Conservation (phyloP, 805 yeast species). For the Candida stauntonica region DNA sequence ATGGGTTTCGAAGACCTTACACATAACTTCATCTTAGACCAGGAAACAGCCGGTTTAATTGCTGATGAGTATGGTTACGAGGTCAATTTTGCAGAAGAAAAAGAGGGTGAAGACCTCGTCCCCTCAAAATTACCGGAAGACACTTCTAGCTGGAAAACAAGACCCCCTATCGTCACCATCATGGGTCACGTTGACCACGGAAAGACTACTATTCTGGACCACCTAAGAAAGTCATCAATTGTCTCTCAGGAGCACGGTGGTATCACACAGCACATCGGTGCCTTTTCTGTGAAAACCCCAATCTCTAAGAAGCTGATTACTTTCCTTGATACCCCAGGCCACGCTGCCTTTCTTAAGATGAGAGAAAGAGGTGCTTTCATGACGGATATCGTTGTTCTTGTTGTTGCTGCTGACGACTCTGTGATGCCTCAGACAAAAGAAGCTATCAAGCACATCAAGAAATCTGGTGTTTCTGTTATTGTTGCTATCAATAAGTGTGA, state of each 20-base stretch:
- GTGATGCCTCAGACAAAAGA: slow-evolving; percentile 97
- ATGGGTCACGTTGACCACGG: slow-evolving; percentile 99
- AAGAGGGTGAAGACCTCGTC: slow-evolving; percentile 43
- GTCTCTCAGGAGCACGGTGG: slow-evolving; percentile 91
- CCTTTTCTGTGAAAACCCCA: slow-evolving; percentile 84
- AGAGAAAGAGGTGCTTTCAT: slow-evolving; percentile 93
- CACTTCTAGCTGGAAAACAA: slow-evolving; percentile 42
- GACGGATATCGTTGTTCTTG: slow-evolving; percentile 88
- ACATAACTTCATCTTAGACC: slow-evolving; percentile 76
- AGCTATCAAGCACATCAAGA: slow-evolving; percentile 88
- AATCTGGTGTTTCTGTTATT: slow-evolving; percentile 74
- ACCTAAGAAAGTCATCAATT: slow-evolving; percentile 76
- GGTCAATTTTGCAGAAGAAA: slow-evolving; percentile 30
- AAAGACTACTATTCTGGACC: slow-evolving; percentile 89
- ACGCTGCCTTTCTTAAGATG: slow-evolving; percentile 94
- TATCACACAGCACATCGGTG: slow-evolving; percentile 97
- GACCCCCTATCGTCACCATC: slow-evolving; percentile 94
- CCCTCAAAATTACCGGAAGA: slow-evolving; percentile 42
- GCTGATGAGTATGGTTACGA: slow-evolving; percentile 87
- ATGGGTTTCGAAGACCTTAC: slow-evolving; percentile 71
- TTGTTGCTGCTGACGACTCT: slow-evolving; percentile 96
- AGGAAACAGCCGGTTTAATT: slow-evolving; percentile 78
- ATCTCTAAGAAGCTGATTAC: slow-evolving; percentile 72
- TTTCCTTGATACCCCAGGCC: slow-evolving; percentile 96
- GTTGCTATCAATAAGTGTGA: slow-evolving; percentile 95